Percentiles rank a stretch among this genome's conserved stretches.
Evolutionary conservation across 805 yeast species (phyloP).

Genomic region (Myxozyma melibiosi): DNA sequence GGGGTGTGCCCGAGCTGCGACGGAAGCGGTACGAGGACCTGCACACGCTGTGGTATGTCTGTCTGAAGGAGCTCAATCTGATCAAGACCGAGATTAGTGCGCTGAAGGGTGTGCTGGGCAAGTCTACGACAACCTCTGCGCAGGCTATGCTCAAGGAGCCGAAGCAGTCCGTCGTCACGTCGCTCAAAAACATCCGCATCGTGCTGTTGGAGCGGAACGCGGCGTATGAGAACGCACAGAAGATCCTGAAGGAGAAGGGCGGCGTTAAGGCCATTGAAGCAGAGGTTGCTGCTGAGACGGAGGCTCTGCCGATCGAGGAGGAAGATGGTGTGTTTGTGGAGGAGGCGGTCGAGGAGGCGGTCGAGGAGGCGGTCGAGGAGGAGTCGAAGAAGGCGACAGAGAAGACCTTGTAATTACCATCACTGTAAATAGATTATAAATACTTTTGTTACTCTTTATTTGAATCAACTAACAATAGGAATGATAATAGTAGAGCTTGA

Average conservation of each 20-base stretch:
- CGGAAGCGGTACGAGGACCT: conserved; percentile 89
- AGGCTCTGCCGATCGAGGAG: background rate
- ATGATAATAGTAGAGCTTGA: too few species aligned
- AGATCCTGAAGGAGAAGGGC: background rate
- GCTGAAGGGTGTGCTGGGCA: conserved; percentile 43
- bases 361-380: too few species aligned
- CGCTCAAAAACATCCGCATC: conserved; percentile 75
- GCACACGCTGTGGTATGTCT: conserved; percentile 87
- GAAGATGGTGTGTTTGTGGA: background rate
- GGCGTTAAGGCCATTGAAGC: background rate
- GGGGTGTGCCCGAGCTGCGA: conserved; percentile 88
- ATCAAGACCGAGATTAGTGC: conserved; percentile 74
- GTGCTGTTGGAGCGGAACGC: conserved; percentile 84
- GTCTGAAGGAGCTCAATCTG: conserved; percentile 79
- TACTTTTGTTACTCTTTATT: too few species aligned
- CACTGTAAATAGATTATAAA: too few species aligned
- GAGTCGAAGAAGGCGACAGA: too few species aligned
- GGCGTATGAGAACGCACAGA: conserved; percentile 59
- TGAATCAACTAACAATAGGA: too few species aligned
- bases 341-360: too few species aligned
- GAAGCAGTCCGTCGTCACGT: conserved; percentile 6
- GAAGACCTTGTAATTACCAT: too few species aligned
- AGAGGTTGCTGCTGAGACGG: background rate
- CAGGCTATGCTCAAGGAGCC: conserved; percentile 44
- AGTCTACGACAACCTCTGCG: too few species aligned